A percentile compares a stretch with the other conserved stretches of the same genome.
These are phyloP conservation scores for Larix sibirica DNA, from an alignment of 83 land plant species.

Conservation along the genomic window DNA sequence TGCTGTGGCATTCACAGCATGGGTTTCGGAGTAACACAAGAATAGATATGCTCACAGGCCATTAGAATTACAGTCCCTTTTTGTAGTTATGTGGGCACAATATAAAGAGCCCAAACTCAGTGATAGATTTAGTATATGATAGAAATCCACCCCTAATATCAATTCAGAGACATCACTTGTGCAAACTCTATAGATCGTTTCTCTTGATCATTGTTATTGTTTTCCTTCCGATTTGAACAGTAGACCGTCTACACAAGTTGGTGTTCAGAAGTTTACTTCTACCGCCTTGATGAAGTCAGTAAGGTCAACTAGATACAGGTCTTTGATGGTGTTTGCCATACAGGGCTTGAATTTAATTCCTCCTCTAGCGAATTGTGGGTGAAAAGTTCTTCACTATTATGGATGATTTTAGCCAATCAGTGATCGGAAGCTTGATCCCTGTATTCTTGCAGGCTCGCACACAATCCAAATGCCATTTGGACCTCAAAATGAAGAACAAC, in stretches of 20 bases:
- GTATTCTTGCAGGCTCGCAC: neutral
- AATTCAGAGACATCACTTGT: too few relatives aligned
- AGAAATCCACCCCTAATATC: too few relatives aligned
- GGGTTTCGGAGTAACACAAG: too few relatives aligned
- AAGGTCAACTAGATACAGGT: neutral
- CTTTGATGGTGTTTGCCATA: neutral
- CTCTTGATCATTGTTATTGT: too few relatives aligned
- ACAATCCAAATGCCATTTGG: neutral
- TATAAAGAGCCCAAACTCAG: too few relatives aligned
- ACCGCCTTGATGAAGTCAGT: neutral
- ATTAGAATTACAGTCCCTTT: too few relatives aligned
- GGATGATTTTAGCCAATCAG: neutral
- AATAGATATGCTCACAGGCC: too few relatives aligned
- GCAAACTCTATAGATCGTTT: too few relatives aligned
- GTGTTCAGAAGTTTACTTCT: neutral
- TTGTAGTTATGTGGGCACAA: too few relatives aligned
- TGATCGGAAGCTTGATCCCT: neutral
- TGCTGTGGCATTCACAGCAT: too few relatives aligned
- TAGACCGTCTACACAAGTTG: neutral
- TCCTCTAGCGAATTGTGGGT: neutral
- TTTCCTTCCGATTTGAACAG: too few relatives aligned
- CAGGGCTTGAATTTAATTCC: neutral
- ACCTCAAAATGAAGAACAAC: neutral
- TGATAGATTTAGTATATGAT: too few relatives aligned
- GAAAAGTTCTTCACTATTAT: neutral